Base-by-base conservation (phyloP, 176 grass and related monocot genomes). In the Rhynchospora pubera region DNA sequence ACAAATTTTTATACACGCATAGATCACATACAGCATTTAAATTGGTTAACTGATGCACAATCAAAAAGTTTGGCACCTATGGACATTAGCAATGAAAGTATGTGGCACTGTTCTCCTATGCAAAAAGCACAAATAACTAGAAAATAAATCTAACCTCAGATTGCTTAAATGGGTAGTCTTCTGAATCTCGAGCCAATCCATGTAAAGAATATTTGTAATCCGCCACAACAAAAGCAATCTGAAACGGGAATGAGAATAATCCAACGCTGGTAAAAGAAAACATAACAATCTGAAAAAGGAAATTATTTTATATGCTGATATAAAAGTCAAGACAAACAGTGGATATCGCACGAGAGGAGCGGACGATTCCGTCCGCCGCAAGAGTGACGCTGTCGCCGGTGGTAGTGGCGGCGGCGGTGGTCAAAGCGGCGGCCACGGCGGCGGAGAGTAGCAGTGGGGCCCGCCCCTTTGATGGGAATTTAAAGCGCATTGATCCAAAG, bases 201-300 rank as follows among this genome's bases (percentile, higher is more conserved):
- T 81, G 86, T 7, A 97, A 83, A 6, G 87, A 91, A 81, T 91
- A 94, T 67, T 94, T 97, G 89, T 97, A 97, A 77, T 97, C 92
- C 57, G 70, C 83, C 59, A 88, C 82, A 61, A 97, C 78, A 47
- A 91, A 94, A 50, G 85, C 83, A 65, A 97, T 97, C 95, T 94
- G 83, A 13, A 83, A 74, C 57, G 45, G 42, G 65, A 64, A 80
- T 43, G 45, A 42, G 65, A 64, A 80, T 43, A 85, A 53, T 10
- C 13, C n/a, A 5, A 16, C 4, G 28, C 43, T 6, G 19, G 43
- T 10, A 89, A 67, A 67, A 9, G 59, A 5, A 71, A 43, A 64
- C 42, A 5, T 21, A 76, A 51, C 71, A 78, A 48, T 58, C 8
- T 4, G 2, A 21, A 7, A 46, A 70, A 39, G 34, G 1, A 44